These are phyloP conservation scores for Monosporascus sp. DNA, from an alignment of 2,329 filamentous ascomycete genomes.

Conservation along the genomic window DNA sequence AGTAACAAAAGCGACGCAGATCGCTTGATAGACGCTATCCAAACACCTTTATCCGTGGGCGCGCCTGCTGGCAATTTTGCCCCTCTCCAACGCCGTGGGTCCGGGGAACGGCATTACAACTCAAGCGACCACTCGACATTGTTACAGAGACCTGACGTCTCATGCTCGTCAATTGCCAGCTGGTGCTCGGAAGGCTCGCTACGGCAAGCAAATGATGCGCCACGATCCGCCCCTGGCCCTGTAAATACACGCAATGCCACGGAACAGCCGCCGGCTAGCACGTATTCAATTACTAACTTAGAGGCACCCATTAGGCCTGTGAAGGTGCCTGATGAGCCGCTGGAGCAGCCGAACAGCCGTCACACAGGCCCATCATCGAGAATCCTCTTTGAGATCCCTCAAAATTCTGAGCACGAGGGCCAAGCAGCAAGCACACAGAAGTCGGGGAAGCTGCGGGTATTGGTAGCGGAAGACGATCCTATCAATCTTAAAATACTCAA, in stretches of 20 bases:
- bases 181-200: background rate
- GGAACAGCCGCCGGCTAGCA: slow-evolving; percentile 26
- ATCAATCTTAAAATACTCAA: slow-evolving; percentile 78
- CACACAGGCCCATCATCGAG: slow-evolving; percentile 28
- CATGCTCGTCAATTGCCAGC: background rate
- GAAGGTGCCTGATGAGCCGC: slow-evolving; percentile 43
- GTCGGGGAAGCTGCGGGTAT: slow-evolving; percentile 47
- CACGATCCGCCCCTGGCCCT: background rate
- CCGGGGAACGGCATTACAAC: slow-evolving; percentile 9
- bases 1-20: slow-evolving; percentile 61
- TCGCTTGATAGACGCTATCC: slow-evolving; percentile 65
- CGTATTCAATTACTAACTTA: slow-evolving; percentile 34
- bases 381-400: slow-evolving; percentile 34
- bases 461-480: slow-evolving; percentile 84
- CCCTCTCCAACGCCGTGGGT: slow-evolving; percentile 12
- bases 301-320: slow-evolving; percentile 42
- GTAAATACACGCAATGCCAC: background rate
- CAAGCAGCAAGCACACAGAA: slow-evolving; percentile 1
- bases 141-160: slow-evolving; percentile 1
- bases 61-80: slow-evolving; percentile 24
- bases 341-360: slow-evolving; percentile 24
- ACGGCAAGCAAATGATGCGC: background rate
- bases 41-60: slow-evolving; percentile 47
- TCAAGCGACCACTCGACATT: slow-evolving; percentile 7
- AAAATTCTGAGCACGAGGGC: slow-evolving; percentile 2